These are phyloP conservation scores for Macrophomina pseudophaseolina DNA, from an alignment of 2,329 filamentous ascomycete species.

Conservation along the genomic window DNA sequence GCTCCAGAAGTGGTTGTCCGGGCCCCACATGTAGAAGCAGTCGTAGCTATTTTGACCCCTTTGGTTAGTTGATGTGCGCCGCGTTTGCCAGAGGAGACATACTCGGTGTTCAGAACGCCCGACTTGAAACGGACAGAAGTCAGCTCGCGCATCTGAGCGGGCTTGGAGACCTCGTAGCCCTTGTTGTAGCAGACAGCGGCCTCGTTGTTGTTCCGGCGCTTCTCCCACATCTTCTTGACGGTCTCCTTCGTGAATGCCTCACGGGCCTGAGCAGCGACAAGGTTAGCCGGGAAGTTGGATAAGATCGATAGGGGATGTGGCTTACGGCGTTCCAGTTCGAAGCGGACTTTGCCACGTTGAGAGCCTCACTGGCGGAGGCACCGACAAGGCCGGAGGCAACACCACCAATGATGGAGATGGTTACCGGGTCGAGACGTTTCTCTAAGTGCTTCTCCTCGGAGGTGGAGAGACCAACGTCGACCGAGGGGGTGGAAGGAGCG, in stretches of 20 bases:
- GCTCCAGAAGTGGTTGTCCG: not conserved
- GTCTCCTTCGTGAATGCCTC: not conserved
- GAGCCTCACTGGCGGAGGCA: not conserved
- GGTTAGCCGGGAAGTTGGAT: not conserved
- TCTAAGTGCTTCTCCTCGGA: not conserved
- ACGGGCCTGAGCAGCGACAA: not conserved
- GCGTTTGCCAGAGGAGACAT: not conserved
- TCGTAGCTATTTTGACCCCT: not conserved
- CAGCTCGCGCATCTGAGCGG: not conserved
- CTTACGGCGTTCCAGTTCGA: too few relatives aligned
- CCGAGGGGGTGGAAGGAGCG: not conserved
- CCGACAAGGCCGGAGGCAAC: not conserved
- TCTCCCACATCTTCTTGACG: not conserved
- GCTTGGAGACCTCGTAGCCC: not conserved
- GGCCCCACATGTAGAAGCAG: constrained; percentile 10
- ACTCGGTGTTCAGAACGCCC: not conserved
- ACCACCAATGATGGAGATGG: not conserved
- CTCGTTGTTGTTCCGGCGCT: not conserved
- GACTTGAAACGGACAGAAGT: not conserved
- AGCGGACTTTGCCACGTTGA: too few relatives aligned
- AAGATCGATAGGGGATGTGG: too few relatives aligned
- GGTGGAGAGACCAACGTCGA: not conserved
- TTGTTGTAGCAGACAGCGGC: constrained; percentile 11
- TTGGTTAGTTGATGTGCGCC: not conserved
- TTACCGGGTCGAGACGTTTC: not conserved